Base-by-base conservation (phyloP, 345 rosid genomes). In the Cochlearia excelsa region DNA sequence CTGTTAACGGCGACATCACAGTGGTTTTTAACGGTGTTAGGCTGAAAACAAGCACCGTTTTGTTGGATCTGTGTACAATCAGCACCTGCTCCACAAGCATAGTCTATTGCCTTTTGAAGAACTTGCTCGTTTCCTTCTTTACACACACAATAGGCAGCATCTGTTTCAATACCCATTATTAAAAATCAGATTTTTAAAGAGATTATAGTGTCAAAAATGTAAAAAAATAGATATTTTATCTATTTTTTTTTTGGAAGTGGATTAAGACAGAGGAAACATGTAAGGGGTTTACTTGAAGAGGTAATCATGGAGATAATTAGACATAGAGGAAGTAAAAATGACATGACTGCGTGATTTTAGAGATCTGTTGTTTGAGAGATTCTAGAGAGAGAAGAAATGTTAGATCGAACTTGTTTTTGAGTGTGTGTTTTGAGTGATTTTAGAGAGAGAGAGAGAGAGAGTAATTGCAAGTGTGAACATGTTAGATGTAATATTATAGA, bases 61-160 rank as follows among this genome's bases (percentile, higher is more conserved):
- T 74, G 82, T 39, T 78, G 65, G 75, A 84, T 86, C 43, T 74
- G 64, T 1, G 63, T 7, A 57, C 94, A 86, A 31, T 86, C 94
- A 53, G 82, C 94, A 50, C 94, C 94, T 41, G 80, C 76, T 66
- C 99, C 99, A 67, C 99, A 93, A 7, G 99, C 99, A 59, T 81
- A 93, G 67, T 93, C 99, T 30, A 93, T 47, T 1, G 81, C 48
- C 43, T 85, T 93, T 63, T 93, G 99, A 29, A 85, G 78, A 5
- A 34, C 74, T 33, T 63, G 7, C 6, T 87, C 94, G 63, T 79
- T 43, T 38, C 94, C 95, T 63, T 85, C 89, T 77, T 80, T 93
- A 51, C 99, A 93, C 3, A 89, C 4, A 58, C 99, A 93, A 63
- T 89, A 93, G 7, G 64, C 65, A 7, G 87, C 98, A 59, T 76